Conservation (phyloP, 192 early-diverging fungal genomes). For the Coemansia sp. region DNA sequence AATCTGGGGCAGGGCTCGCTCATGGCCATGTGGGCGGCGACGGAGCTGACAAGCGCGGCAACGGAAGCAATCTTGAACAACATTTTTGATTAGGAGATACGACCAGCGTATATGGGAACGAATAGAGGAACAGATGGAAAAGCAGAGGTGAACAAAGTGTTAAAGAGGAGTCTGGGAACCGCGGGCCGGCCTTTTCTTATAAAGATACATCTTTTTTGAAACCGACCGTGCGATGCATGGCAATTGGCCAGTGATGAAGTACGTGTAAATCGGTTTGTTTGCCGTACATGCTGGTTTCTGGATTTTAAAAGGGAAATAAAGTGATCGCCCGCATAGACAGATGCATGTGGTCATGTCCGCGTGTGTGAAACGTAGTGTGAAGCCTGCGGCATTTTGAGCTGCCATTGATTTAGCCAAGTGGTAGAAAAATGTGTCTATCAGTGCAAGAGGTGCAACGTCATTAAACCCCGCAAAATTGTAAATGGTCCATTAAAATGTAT, state of each 20-base stretch:
- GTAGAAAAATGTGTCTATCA: too few relatives aligned
- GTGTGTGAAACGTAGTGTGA: too few relatives aligned
- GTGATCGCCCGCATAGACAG: not conserved
- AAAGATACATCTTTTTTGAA: slow-evolving; percentile 6
- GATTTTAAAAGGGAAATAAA: not conserved
- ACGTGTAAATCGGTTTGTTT: not conserved
- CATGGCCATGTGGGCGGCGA: not conserved
- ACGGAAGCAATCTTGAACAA: not conserved
- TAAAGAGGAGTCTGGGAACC: not conserved
- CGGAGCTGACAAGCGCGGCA: not conserved
- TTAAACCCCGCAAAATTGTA: too few relatives aligned
- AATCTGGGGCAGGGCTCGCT: not conserved
- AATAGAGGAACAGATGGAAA: not conserved
- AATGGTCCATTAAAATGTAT: too few relatives aligned
- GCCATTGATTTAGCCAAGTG: too few relatives aligned
- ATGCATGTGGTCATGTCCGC: not conserved
- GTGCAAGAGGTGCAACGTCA: too few relatives aligned
- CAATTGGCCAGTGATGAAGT: not conserved
- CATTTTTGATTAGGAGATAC: not conserved
- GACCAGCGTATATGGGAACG: not conserved
- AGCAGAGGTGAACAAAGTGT: not conserved
- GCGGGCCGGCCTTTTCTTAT: not conserved
- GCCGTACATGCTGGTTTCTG: not conserved
- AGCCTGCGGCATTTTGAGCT: too few relatives aligned
- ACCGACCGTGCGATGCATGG: not conserved